phyloP scores from a whole-genome alignment of 805 yeast species.

The Wickerhamiella bombiphila region DNA sequence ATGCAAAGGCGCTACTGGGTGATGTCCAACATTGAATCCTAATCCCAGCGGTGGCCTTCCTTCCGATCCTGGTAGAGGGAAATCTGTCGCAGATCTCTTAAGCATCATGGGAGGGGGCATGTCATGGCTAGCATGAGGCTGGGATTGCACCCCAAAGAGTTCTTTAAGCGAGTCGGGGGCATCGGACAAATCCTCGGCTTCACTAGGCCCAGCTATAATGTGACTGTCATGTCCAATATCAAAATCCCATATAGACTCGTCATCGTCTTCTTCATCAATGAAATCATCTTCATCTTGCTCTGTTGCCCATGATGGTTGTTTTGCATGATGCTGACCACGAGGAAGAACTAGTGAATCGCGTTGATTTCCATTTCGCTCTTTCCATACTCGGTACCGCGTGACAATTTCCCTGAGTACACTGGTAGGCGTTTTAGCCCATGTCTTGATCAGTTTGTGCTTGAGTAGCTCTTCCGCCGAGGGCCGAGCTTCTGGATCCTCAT shows the following conservation, averaged over 20 bases:
- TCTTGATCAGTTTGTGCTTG: constrained; percentile 57
- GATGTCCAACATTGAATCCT: no score
- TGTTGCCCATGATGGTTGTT: constrained; percentile 30
- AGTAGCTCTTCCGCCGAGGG: constrained; percentile 73
- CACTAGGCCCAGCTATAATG: background rate
- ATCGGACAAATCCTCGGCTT: constrained; percentile 23
- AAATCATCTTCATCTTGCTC: constrained; percentile 28
- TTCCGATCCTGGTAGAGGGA: no score
- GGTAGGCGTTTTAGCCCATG: constrained; percentile 47
- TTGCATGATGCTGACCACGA: constrained; percentile 15
- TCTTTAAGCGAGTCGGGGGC: constrained; percentile 63
- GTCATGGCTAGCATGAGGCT: no score
- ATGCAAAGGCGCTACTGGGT: no score
- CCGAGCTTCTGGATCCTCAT: constrained; percentile 83
- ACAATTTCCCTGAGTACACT: constrained; percentile 56
- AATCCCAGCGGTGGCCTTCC: no score
- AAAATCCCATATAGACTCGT: constrained; percentile 22
- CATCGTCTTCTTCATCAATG: constrained; percentile 22
- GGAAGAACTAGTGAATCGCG: constrained; percentile 26
- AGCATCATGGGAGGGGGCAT: no score
- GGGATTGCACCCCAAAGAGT: constrained; percentile 59
- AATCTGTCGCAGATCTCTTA: background rate
- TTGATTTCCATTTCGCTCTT: constrained; percentile 40
- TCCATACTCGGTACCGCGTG: constrained; percentile 34
- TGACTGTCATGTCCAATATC: constrained; percentile 10